phyloP scores from a whole-genome alignment of 495 filamentous ascomycete species.

The Penicillium crystallinum region DNA sequence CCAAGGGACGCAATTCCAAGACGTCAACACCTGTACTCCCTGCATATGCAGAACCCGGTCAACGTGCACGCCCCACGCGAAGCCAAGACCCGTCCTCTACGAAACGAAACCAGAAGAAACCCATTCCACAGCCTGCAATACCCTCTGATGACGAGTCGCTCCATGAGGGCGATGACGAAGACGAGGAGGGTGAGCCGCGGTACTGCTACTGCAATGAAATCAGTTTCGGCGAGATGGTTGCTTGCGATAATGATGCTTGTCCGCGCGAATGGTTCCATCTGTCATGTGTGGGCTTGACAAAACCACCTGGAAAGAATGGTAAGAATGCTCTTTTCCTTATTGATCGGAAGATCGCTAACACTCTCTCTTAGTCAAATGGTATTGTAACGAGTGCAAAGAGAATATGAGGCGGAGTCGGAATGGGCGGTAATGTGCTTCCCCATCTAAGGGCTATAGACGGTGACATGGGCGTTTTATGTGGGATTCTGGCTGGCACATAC shows the following conservation, averaged over 20 bases:
- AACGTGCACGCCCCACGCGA: conserved; percentile 38
- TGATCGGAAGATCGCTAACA: conserved; percentile 16
- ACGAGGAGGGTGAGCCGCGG: conserved; percentile 73
- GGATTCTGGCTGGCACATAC: not conserved
- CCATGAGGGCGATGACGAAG: conserved; percentile 62
- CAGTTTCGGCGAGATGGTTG: conserved; percentile 96
- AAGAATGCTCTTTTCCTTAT: conserved; percentile 36
- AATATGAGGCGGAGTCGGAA: conserved; percentile 52
- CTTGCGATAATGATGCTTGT: conserved; percentile 87
- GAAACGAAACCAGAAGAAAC: conserved; percentile 69
- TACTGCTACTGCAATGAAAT: conserved; percentile 94
- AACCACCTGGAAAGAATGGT: conserved; percentile 80
- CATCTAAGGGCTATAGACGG: not conserved
- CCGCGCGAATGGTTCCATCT: conserved; percentile 95
- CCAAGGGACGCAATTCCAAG: conserved; percentile 49
- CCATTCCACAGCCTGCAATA: conserved; percentile 27
- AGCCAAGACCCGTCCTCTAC: conserved; percentile 35
- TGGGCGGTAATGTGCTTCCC: conserved; percentile 27
- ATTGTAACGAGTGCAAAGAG: conserved; percentile 81
- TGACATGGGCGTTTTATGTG: conserved; percentile 4
- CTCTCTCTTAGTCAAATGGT: conserved; percentile 71
- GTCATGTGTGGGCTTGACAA: conserved; percentile 81
- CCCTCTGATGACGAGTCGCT: conserved; percentile 45
- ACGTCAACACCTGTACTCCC: conserved; percentile 50
- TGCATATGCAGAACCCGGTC: conserved; percentile 34